Conservation (phyloP, 306 rosid species). For the Comarum palustre region DNA sequence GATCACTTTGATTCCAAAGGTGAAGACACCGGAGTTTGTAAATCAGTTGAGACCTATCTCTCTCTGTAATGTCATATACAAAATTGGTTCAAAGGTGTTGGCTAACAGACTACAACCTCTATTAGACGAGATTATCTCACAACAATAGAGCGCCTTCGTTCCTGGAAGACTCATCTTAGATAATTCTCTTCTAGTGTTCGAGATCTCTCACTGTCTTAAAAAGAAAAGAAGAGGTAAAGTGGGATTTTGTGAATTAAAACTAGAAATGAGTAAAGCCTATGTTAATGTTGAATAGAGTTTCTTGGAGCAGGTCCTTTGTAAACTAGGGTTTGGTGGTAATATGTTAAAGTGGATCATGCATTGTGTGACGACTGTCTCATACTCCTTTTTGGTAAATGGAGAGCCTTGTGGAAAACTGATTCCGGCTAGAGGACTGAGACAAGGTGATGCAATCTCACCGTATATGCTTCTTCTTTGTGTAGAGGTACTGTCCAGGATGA, state of each 20-base stretch:
- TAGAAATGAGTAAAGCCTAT: neutral
- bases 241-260: neutral
- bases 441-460: neutral
- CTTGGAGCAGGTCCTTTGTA: neutral
- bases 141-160: too few relatives aligned
- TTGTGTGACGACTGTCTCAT: neutral
- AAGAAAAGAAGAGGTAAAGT: neutral
- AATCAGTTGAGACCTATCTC: neutral
- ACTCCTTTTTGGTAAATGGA: neutral
- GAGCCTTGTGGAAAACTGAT: neutral
- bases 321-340: neutral
- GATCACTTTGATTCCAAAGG: neutral
- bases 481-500: neutral
- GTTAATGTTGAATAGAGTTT: neutral
- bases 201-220: neutral
- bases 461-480: neutral
- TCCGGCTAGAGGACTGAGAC: neutral
- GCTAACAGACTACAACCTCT: neutral
- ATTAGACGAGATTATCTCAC: neutral
- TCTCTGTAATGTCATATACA: neutral
- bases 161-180: neutral
- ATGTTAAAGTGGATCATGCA: neutral
- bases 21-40: neutral
- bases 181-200: neutral
- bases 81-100: neutral